Evolutionary conservation across 495 filamentous ascomycete species (phyloP).

Genomic region (Penicillium tannophilum): DNA sequence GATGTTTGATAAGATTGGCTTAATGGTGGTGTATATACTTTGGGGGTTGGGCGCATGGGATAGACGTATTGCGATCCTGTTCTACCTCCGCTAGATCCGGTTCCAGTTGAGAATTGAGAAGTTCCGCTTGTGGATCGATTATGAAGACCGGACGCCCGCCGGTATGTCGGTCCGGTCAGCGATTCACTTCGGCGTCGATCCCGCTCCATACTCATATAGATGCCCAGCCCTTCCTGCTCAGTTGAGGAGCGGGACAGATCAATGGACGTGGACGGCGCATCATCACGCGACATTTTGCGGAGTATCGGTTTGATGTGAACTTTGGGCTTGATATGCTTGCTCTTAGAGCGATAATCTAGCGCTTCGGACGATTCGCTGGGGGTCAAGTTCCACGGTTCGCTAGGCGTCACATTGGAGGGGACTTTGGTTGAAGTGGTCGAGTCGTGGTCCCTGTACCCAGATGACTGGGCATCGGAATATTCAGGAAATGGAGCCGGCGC

Average conservation of each 20-base stretch:
- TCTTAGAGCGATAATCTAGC: conserved; percentile 29
- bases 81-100: conserved; percentile 50
- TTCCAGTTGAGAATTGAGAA: conserved; percentile 55
- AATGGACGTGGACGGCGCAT: conserved; percentile 44
- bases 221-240: conserved; percentile 59
- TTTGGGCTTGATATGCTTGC: conserved; percentile 31
- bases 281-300: conserved; percentile 55
- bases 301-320: conserved; percentile 60
- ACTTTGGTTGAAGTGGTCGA: conserved; percentile 16
- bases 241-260: conserved; percentile 57
- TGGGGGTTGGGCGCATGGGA: conserved; percentile 61
- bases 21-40: conserved; percentile 57
- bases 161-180: conserved; percentile 25
- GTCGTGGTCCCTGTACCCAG: conserved; percentile 11
- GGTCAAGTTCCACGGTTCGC: conserved; percentile 17
- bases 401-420: conserved; percentile 13
- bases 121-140: conserved; percentile 58
- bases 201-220: conserved; percentile 52
- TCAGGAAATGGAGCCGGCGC: conserved; percentile 25
- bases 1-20: conserved; percentile 55
- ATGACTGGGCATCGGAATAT: conserved; percentile 16
- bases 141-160: conserved; percentile 46
- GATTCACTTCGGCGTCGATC: conserved; percentile 35
- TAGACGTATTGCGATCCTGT: conserved; percentile 57
- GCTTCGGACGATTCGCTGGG: conserved; percentile 22